phyloP scores from a whole-genome alignment of 140 eudicot species.

The Anethum foeniculum region DNA sequence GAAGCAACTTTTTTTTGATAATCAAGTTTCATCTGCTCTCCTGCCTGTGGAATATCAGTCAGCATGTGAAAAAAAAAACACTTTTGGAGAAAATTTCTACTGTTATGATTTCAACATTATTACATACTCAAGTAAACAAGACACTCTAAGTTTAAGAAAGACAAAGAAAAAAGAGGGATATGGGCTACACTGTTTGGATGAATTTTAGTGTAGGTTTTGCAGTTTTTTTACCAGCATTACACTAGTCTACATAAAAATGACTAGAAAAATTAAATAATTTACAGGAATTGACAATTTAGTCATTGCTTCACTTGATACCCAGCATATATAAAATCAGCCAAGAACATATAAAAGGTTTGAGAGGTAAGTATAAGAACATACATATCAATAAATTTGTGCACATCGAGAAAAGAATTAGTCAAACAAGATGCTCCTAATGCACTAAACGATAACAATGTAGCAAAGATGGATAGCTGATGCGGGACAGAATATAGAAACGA shows the following conservation, averaged over 20 bases:
- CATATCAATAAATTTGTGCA: background rate
- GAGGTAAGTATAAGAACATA: background rate
- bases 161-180: background rate
- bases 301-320: background rate
- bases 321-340: background rate
- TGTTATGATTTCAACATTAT: background rate
- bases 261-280: background rate
- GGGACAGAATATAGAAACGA: no score
- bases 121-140: background rate
- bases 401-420: background rate
- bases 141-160: background rate
- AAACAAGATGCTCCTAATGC: constrained; percentile 1
- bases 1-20: constrained; percentile 83
- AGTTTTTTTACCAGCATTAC: background rate
- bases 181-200: background rate
- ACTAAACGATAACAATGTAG: background rate
- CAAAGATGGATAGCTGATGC: background rate
- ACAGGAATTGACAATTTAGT: background rate
- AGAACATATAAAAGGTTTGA: background rate
- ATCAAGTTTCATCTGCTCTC: constrained; percentile 85
- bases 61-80: background rate
- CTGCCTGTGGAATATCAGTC: constrained; percentile 60
- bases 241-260: background rate
- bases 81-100: background rate
- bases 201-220: background rate